phyloP scores from a whole-genome alignment of 179 eudicot species.

The Beta macrorhiza region DNA sequence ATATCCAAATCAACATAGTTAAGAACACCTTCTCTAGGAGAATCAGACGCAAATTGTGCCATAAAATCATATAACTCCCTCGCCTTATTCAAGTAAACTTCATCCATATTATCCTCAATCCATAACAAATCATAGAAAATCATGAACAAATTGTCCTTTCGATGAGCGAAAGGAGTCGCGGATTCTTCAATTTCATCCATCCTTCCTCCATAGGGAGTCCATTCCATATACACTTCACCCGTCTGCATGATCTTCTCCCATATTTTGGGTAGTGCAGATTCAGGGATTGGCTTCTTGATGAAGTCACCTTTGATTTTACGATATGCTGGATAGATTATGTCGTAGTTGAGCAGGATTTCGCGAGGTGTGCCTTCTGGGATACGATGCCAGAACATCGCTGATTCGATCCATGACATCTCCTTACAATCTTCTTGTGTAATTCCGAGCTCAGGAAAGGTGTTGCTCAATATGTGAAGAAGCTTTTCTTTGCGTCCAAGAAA shows the following conservation, averaged over 20 bases:
- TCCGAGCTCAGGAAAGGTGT: constrained; percentile 5
- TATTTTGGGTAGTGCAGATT: background rate
- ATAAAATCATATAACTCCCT: constrained; percentile 1
- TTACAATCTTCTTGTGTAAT: background rate
- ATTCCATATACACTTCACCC: background rate
- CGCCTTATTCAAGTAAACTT: constrained; percentile 1
- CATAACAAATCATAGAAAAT: constrained; percentile 9
- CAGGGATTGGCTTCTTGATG: constrained; percentile 21
- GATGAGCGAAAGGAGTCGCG: background rate
- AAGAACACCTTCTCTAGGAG: constrained; percentile 12
- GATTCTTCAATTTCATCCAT: constrained; percentile 14
- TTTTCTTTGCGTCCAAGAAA: background rate
- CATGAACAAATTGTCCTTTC: constrained; percentile 3
- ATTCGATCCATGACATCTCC: constrained; percentile 11
- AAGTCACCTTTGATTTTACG: constrained; percentile 21
- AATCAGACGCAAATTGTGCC: constrained; percentile 9
- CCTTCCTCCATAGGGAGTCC: constrained; percentile 11
- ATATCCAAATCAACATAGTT: constrained; percentile 15
- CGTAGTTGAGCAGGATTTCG: constrained; percentile 16
- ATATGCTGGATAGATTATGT: background rate
- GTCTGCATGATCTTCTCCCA: constrained; percentile 15
- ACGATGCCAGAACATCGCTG: constrained; percentile 10
- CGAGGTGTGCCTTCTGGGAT: constrained; percentile 13
- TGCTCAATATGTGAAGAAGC: background rate
- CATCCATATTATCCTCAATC: background rate